Evolutionary conservation across 2,329 filamentous ascomycete species (phyloP), one percentile per base, ranked within the genome.

Genomic region (Penicillium sp.): DNA sequence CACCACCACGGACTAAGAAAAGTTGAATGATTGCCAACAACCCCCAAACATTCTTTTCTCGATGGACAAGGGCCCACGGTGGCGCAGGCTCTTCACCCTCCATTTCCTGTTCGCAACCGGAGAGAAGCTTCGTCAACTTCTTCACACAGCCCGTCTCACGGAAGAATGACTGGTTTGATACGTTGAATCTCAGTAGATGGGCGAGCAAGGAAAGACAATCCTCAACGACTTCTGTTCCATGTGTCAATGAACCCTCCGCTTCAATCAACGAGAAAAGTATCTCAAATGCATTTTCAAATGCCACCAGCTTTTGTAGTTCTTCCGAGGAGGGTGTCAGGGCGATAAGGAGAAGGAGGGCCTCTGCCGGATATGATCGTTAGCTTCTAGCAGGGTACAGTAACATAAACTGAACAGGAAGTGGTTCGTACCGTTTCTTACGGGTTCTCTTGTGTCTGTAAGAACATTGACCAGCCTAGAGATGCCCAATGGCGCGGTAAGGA

Each of bases 221-320:
- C 71, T 97, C 93, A 3, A 97, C 89, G 10, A 90, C 84, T 55
- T 93, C 88, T 34, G 90, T 91, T 13, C 94, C 94, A 62, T 95
- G 87, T 4, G 81, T 81, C 37, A 99, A 76, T 2, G 87, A 88
- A 0, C 94, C 94, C 64, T 99, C 94, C 0, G 81, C 78, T 59
- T 87, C 83, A 46, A 99, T 89, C 46, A 97, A 86, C 37, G 80
- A 80, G 68, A 97, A 97, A 21, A 95, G 78, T 36, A 88, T 86
- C 55, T 94, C 91, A 64, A 97, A 97, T 0, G 92, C 90, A 78
- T 91, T 93, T 65, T 97, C 91, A 61, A 97, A 97, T 0, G 91
- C 94, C 20, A 97, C 92, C 2, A 97, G 81, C 71, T 97, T 97
- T 68, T 97, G 92, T 46, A 99, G 83, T 64, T 97, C 92, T 34